A percentile compares a stretch with the other conserved stretches of the same genome.
phyloP scores from a whole-genome alignment of 768 basidiomycete genomes.

The Artomyces pyxidatus region DNA sequence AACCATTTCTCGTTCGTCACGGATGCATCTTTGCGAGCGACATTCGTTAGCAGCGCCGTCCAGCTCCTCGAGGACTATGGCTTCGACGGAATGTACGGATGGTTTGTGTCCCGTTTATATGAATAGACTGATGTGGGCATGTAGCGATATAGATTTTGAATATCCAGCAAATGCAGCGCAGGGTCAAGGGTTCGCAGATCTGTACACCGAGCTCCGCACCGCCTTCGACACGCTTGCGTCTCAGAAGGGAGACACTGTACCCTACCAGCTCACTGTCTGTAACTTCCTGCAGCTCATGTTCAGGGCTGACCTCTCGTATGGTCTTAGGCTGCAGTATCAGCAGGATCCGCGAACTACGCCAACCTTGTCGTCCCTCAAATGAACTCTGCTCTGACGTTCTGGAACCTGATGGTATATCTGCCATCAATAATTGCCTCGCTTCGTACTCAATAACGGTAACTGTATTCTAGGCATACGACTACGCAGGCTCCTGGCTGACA shows the following conservation, averaged over 20 bases:
- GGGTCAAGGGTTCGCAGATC: conserved; percentile 59
- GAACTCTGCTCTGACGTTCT: conserved; percentile 59
- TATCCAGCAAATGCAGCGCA: conserved; percentile 53
- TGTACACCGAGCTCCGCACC: conserved; percentile 52
- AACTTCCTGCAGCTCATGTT: background rate
- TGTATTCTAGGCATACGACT: conserved; percentile 53
- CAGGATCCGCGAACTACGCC: conserved; percentile 51
- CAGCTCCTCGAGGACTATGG: conserved; percentile 66
- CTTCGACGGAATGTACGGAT: conserved; percentile 60
- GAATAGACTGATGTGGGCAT: background rate
- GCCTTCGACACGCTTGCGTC: conserved; percentile 52
- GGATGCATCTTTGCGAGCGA: conserved; percentile 37
- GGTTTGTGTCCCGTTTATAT: background rate
- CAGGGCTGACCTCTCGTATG: background rate
- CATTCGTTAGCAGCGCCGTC: conserved; percentile 55
- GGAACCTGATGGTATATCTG: conserved; percentile 68
- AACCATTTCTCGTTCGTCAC: conserved; percentile 65
- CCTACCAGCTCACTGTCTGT: conserved; percentile 49
- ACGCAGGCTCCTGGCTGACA: conserved; percentile 72
- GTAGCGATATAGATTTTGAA: conserved; percentile 71
- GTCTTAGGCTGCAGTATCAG: conserved; percentile 47
- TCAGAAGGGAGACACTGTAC: conserved; percentile 50
- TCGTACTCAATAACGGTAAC: background rate
- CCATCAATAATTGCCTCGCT: background rate
- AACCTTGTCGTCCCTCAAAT: conserved; percentile 54